These are phyloP conservation scores for Rosa rugosa DNA, from an alignment of 306 rosid genomes.

Conservation along the genomic window DNA sequence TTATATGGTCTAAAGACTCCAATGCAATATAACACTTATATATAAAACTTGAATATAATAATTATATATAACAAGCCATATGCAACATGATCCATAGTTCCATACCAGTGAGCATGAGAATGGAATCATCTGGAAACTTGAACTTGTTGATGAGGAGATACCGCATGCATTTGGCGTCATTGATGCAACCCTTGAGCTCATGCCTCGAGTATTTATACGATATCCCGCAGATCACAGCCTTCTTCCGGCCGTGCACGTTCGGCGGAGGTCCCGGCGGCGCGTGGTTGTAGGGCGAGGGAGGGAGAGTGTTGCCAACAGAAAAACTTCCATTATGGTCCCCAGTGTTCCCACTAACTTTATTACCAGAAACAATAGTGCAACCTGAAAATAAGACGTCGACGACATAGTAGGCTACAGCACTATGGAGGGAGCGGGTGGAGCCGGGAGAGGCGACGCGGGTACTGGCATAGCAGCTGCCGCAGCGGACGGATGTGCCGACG, in stretches of 20 bases:
- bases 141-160: slow-evolving; percentile 74
- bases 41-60: background rate
- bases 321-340: no score
- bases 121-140: slow-evolving; percentile 71
- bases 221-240: slow-evolving; percentile 86
- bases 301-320: background rate
- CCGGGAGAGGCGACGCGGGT: no score
- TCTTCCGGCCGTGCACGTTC: slow-evolving; percentile 76
- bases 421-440: no score
- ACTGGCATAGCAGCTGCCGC: no score
- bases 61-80: background rate
- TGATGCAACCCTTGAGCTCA: slow-evolving; percentile 92
- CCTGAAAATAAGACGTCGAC: no score
- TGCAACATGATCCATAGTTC: slow-evolving; percentile 13
- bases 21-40: background rate
- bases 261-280: slow-evolving; percentile 67
- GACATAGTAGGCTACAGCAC: no score
- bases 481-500: no score
- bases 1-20: background rate
- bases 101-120: slow-evolving; percentile 92
- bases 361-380: no score
- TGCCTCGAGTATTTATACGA: slow-evolving; percentile 76
- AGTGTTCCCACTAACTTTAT: no score
- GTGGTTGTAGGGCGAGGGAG: slow-evolving; percentile 60
- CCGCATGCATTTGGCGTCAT: slow-evolving; percentile 92